A percentile compares a stretch with the other conserved stretches of the same genome.
phyloP scores from a whole-genome alignment of 176 grass and related monocot genomes.

The Eragrostis curvula region DNA sequence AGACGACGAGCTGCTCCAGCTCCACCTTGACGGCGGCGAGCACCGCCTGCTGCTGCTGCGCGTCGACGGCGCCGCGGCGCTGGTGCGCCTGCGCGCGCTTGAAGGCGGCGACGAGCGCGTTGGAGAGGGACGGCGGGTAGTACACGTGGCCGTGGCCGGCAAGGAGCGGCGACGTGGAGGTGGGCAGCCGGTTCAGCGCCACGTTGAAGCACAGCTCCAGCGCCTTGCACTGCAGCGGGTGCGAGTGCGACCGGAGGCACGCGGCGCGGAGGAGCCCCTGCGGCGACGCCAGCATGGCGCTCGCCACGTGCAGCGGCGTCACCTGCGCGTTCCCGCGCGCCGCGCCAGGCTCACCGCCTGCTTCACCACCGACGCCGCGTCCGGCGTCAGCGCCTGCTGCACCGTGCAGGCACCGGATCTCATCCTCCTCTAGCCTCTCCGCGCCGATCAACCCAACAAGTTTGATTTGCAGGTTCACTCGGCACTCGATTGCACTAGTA shows the following conservation, averaged over 20 bases:
- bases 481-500: background rate
- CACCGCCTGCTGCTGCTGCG: conserved; percentile 71
- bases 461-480: background rate
- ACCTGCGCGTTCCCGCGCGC: conserved; percentile 82
- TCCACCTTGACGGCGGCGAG: conserved; percentile 74
- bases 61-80: conserved; percentile 59
- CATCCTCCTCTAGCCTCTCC: conserved; percentile 36
- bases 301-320: conserved; percentile 88
- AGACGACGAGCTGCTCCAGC: conserved; percentile 89
- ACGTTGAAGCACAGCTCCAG: conserved; percentile 96
- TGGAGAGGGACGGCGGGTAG: conserved; percentile 75
- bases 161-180: conserved; percentile 53
- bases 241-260: conserved; percentile 83
- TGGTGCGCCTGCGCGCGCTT: conserved; percentile 89
- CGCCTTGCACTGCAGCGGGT: conserved; percentile 84
- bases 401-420: conserved; percentile 70
- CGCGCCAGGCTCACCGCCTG: conserved; percentile 75
- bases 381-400: conserved; percentile 71
- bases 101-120: conserved; percentile 83
- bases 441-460: background rate
- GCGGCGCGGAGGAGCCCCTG: conserved; percentile 60
- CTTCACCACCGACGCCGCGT: conserved; percentile 68
- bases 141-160: conserved; percentile 49
- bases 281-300: conserved; percentile 66
- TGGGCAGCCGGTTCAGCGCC: conserved; percentile 79